Evolutionary conservation across 1,284 basidiomycete genomes (phyloP).

Genomic region (Pseudozyma hubeiensis): DNA sequence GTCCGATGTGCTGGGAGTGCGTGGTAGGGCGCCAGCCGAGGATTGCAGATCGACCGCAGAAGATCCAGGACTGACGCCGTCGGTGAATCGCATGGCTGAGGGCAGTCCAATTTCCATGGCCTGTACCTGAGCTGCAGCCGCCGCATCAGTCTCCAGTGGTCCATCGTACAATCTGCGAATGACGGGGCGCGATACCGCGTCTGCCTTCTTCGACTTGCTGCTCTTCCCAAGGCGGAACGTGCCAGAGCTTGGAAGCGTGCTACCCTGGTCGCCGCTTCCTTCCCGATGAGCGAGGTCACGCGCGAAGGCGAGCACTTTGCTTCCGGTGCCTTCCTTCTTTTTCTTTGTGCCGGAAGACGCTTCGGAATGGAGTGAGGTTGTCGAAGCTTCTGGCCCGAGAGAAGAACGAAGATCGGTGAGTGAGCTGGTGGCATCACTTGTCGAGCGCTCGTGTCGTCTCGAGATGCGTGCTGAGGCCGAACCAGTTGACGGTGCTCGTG

Average conservation of each 20-base stretch:
- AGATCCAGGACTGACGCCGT: conserved; percentile 29
- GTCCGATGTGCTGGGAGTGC: conserved; percentile 8
- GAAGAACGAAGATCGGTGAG: conserved; percentile 14
- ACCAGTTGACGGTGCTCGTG: conserved; percentile 27
- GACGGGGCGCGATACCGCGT: conserved; percentile 19
- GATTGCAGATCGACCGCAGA: conserved; percentile 23
- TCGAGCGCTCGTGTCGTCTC: conserved; percentile 26
- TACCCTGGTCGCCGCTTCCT: conserved; percentile 11
- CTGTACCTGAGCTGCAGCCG: conserved; percentile 10
- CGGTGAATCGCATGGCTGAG: conserved; percentile 15
- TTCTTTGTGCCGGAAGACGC: conserved; percentile 24
- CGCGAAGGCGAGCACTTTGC: conserved; percentile 43
- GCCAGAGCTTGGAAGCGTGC: conserved; percentile 17
- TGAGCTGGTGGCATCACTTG: conserved; percentile 29
- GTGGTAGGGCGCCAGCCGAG: background rate
- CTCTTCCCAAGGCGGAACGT: conserved; percentile 29
- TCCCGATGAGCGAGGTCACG: conserved; percentile 31
- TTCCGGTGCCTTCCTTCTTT: conserved; percentile 35
- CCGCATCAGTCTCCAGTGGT: conserved; percentile 26
- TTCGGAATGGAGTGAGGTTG: conserved; percentile 37
- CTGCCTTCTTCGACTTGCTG: conserved; percentile 32
- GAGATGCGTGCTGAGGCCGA: conserved; percentile 13
- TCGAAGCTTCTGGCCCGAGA: conserved; percentile 16
- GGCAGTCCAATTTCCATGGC: background rate
- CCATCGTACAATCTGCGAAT: conserved; percentile 46